Percentiles rank a stretch among this genome's conserved stretches.
These are phyloP conservation scores for Haplographium delicatum DNA, from an alignment of 495 filamentous ascomycete species.

Conservation along the genomic window DNA sequence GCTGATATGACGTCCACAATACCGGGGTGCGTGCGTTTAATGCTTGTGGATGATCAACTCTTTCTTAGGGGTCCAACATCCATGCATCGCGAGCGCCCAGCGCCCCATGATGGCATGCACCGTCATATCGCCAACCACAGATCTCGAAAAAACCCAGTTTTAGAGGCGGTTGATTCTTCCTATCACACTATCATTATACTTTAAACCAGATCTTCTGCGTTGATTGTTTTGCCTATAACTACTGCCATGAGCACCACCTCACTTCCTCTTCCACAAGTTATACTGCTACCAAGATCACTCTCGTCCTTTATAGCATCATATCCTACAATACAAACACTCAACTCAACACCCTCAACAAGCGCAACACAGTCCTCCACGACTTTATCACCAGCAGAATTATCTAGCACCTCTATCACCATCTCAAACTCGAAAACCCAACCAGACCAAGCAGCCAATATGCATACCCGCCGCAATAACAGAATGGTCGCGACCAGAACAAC, in stretches of 20 bases:
- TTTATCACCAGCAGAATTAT: not conserved
- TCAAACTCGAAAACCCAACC: not conserved
- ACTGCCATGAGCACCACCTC: constrained; percentile 3
- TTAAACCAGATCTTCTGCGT: not conserved
- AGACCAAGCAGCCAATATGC: constrained; percentile 16
- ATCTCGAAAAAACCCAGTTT: not conserved
- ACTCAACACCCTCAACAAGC: not conserved
- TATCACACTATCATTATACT: not conserved
- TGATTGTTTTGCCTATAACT: not conserved
- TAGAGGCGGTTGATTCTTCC: not conserved
- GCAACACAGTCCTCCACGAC: not conserved
- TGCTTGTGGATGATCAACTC: not conserved
- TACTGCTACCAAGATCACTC: constrained; percentile 5
- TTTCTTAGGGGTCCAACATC: not conserved
- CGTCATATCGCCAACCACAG: not conserved
- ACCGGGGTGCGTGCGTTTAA: not conserved
- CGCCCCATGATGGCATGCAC: not conserved
- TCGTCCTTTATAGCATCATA: not conserved
- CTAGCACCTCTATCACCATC: not conserved
- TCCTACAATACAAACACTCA: not conserved
- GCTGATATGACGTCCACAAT: constrained; percentile 6
- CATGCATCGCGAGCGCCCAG: not conserved
- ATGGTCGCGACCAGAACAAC: constrained; percentile 20
- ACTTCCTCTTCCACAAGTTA: not conserved
- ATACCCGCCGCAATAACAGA: constrained; percentile 12